Evolutionary conservation across 2,329 filamentous ascomycete genomes (phyloP).

Genomic region (Colletotrichum sp.): DNA sequence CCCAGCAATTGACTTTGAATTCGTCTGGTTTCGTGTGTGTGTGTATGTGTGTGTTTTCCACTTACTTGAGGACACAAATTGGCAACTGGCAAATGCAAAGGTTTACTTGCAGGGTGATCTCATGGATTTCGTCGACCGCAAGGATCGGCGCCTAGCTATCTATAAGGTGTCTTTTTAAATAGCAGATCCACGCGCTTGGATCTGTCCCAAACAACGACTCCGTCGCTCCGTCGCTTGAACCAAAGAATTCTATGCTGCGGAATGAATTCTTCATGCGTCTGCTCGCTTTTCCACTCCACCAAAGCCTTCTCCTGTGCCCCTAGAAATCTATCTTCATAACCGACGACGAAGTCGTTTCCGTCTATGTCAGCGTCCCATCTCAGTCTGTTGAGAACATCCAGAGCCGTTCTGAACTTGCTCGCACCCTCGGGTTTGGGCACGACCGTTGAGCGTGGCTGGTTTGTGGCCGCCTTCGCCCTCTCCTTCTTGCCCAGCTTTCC

Average conservation of each 20-base stretch:
- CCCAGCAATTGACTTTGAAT: not conserved
- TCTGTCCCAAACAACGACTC: conserved; percentile 61
- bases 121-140: not conserved
- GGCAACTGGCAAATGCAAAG: not conserved
- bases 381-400: conserved; percentile 63
- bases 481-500: conserved; percentile 21
- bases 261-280: conserved; percentile 70
- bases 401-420: conserved; percentile 58
- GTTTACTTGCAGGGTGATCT: not conserved
- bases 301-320: conserved; percentile 59
- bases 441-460: not conserved
- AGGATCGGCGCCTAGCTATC: not conserved
- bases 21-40: not conserved
- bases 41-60: not conserved
- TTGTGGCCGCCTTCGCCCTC: not conserved
- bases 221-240: conserved; percentile 60
- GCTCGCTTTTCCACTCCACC: conserved; percentile 63
- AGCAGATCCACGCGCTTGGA: conserved; percentile 56
- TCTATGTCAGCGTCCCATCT: conserved; percentile 64
- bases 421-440: conserved; percentile 35
- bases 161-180: not conserved
- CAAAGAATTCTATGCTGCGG: conserved; percentile 68
- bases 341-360: conserved; percentile 58
- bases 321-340: conserved; percentile 65
- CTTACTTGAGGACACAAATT: not conserved